These are phyloP conservation scores for Ascochyta viciae-villosae DNA, from an alignment of 2,329 filamentous ascomycete species.

Conservation along the genomic window DNA sequence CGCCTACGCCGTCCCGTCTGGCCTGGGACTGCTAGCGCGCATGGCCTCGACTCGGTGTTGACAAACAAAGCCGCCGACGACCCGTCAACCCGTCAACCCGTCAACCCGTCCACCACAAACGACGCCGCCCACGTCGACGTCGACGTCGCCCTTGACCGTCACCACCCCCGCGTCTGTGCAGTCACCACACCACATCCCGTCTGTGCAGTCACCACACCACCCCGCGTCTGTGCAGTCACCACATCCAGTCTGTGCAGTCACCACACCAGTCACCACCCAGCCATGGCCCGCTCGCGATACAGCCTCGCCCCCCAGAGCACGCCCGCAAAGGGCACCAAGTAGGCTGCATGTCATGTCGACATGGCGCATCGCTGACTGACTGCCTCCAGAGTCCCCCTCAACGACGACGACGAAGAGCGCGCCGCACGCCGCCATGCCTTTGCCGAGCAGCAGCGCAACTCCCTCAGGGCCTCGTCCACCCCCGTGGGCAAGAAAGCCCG, in stretches of 20 bases:
- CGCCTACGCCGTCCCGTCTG: too few relatives aligned
- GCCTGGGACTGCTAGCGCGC: neutral
- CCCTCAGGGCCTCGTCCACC: constrained; percentile 82
- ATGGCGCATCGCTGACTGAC: constrained; percentile 4
- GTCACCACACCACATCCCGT: constrained; percentile 10
- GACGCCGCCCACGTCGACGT: constrained; percentile 7
- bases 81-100: too few relatives aligned
- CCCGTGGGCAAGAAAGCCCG: constrained; percentile 67
- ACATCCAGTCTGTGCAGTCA: too few relatives aligned
- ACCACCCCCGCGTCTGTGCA: too few relatives aligned
- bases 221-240: too few relatives aligned
- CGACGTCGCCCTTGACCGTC: too few relatives aligned
- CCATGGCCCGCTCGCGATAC: constrained; percentile 64
- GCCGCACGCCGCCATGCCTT: constrained; percentile 82
- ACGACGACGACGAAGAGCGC: constrained; percentile 94
- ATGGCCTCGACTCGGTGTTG: constrained; percentile 18
- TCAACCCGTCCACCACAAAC: too few relatives aligned
- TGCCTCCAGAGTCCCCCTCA: constrained; percentile 79
- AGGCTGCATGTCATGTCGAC: neutral
- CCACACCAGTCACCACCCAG: constrained; percentile 7
- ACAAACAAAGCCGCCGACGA: constrained; percentile 30
- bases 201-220: too few relatives aligned
- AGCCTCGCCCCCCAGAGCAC: constrained; percentile 21
- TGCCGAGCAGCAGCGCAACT: constrained; percentile 72
- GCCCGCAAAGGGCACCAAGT: constrained; percentile 9